phyloP scores from a whole-genome alignment of 192 early-diverging fungal species.

The Umbelopsis isabellina region DNA sequence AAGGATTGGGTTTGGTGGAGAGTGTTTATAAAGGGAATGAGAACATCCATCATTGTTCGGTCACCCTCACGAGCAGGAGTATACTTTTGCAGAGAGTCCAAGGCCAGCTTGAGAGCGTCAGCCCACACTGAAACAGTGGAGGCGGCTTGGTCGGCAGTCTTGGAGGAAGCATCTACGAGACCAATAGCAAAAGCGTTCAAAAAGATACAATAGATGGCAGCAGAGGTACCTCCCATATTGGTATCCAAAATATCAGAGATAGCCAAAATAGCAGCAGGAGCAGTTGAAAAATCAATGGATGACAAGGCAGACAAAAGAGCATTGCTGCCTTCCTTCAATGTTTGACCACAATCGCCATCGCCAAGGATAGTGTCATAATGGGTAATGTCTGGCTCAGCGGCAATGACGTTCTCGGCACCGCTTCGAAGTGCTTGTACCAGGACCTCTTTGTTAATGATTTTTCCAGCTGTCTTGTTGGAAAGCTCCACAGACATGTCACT shows the following conservation, averaged over 20 bases:
- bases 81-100: constrained; percentile 64
- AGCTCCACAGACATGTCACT: constrained; percentile 34
- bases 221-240: constrained; percentile 79
- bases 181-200: constrained; percentile 64
- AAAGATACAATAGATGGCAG: constrained; percentile 79
- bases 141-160: constrained; percentile 26
- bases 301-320: constrained; percentile 53
- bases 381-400: constrained; percentile 66
- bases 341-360: constrained; percentile 85
- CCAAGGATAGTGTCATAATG: constrained; percentile 73
- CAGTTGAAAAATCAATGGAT: constrained; percentile 17
- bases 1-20: constrained; percentile 41
- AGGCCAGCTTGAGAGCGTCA: constrained; percentile 55
- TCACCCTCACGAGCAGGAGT: constrained; percentile 73
- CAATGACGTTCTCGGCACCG: constrained; percentile 46
- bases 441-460: not conserved
- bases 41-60: constrained; percentile 73
- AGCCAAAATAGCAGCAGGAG: constrained; percentile 25
- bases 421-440: constrained; percentile 21
- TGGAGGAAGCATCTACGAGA: constrained; percentile 25
- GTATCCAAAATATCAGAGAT: constrained; percentile 73
- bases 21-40: constrained; percentile 66
- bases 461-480: constrained; percentile 37
- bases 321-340: constrained; percentile 67
- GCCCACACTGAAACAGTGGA: constrained; percentile 49